phyloP scores from a whole-genome alignment of 345 rosid species.

The Brassica rapa region DNA sequence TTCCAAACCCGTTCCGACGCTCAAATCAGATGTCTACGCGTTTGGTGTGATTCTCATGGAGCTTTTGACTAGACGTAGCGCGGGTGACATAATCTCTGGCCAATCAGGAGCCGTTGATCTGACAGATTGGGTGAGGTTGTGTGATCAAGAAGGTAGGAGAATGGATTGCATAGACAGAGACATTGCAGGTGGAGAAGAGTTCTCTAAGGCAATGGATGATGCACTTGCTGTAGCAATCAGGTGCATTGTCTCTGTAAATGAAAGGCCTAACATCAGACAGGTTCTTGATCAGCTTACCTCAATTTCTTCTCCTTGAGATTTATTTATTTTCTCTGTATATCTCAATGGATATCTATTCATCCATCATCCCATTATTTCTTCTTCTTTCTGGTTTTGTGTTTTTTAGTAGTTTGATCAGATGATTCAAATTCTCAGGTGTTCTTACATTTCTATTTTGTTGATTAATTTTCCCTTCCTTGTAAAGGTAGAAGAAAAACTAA shows the following conservation, averaged over 20 bases:
- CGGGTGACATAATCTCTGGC: conserved; percentile 92
- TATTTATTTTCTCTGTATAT: conserved; percentile 43
- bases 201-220: conserved; percentile 82
- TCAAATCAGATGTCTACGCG: conserved; percentile 80
- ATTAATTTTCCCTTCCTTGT: conserved; percentile 34
- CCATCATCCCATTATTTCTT: conserved; percentile 18
- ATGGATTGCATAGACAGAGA: conserved; percentile 93
- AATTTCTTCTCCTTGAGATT: conserved; percentile 64
- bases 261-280: conserved; percentile 95
- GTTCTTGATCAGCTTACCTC: conserved; percentile 68
- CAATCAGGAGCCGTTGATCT: conserved; percentile 93
- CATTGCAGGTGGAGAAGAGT: conserved; percentile 80
- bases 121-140: conserved; percentile 81
- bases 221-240: conserved; percentile 71
- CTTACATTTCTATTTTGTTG: conserved; percentile 37
- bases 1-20: conserved; percentile 66
- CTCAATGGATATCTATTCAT: conserved; percentile 28
- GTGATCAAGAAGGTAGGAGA: conserved; percentile 85
- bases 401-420: conserved; percentile 38
- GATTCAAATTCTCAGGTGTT: conserved; percentile 34
- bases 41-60: conserved; percentile 94
- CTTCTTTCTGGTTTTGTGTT: conserved; percentile 19
- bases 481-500: conserved; percentile 43
- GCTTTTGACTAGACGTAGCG: conserved; percentile 82
- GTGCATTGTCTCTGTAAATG: conserved; percentile 82